Base-by-base conservation (phyloP, 2,329 filamentous ascomycete genomes). In the Plenodomus tracheiphilus region DNA sequence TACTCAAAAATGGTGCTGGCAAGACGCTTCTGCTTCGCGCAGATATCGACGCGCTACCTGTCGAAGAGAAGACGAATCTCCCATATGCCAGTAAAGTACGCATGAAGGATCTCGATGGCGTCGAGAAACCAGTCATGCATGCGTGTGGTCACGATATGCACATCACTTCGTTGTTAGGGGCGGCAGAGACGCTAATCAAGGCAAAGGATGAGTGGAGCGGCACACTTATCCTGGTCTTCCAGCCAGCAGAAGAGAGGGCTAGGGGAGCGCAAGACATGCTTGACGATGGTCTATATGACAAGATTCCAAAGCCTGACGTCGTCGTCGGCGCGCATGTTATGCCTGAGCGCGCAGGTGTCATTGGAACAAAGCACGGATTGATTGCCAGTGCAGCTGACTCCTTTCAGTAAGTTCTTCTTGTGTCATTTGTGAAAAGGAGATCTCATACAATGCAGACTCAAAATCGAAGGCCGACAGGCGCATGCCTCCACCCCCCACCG, bases 111-210 rank as follows among this genome's bases (percentile, higher is more conserved):
- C 48, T 65, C 2, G 75, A 80, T 8, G 81, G 81, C 0, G 64
- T 73, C 0, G 71, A 76, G 45, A 78, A 79, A 43, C 79, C 81
- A 0, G 80, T 85, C 0, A 87, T 88, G 85, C 85, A 88, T 66
- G 85, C 84, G 18, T 88, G 85, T 64, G 85, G 85, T 0, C 85
- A 69, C 40, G 66, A 88, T 59, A 82, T 85, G 73, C 85, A 88
- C 62, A 81, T 87, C 20, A 77, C 82, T 0, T 73, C 74, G 25
- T 72, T 87, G 3, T 73, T 88, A 1, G 85, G 78, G 0, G 79
- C 81, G 0, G 77, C 82, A 0, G 74, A 79, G 17, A 71, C 78
- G 0, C 71, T 89, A 0, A 67, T 76, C 1, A 67, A 66, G 0
- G 65, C 71, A 0, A 74, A 68, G n/a, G 57, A 75, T 0, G 25